Evolutionary conservation across 1,284 basidiomycete genomes (phyloP), one percentile per base, ranked within the genome.

Genomic region (Papiliotrema terrestris): DNA sequence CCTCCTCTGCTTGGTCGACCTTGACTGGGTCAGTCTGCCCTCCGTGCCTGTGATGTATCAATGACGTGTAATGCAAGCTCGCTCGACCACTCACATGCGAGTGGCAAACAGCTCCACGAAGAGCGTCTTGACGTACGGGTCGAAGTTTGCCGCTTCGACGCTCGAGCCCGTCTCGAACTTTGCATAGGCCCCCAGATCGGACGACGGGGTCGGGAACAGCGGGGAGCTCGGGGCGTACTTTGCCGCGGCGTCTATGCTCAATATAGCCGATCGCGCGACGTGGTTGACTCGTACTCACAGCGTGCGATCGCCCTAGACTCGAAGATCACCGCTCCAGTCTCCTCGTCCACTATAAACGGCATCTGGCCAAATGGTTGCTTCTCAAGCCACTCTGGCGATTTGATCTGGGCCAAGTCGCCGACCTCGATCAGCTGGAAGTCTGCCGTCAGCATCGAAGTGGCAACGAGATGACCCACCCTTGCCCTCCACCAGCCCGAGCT

Each of bases 321-420:
- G 59, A 75, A 80, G n/a, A 81, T 15, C 49, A 60, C 56, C n/a
- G 64, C 45, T 1, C 56, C 56, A 19, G 35, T 59, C 37, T 62
- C 62, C n/a, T 62, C 61, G 57, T 73, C 79, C 38, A 57, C 82
- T 53, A 87, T 78, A 71, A 81, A 84, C 1, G 85, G 86, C 57
- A 87, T 71, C 68, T 84, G 83, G 19, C 84, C 84, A 61, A 87
- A 87, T 0, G 86, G 85, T 59, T 87, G 84, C 23, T 77, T 68
- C 26, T 66, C 68, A 22, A 79, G 17, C 75, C 72, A 81, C n/a
- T 68, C 78, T 0, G 79, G 61, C 0, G 66, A 15, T 67, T 84
- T 84, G 54, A 85, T 81, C 60, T 81, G 80, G 70, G 44, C 36
- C 49, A 62, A 66, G 1, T 58, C 59, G 17, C 8, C 42, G 45